Base-by-base conservation (phyloP, 108 stramenopile species). In the Epithemia pelagica region DNA sequence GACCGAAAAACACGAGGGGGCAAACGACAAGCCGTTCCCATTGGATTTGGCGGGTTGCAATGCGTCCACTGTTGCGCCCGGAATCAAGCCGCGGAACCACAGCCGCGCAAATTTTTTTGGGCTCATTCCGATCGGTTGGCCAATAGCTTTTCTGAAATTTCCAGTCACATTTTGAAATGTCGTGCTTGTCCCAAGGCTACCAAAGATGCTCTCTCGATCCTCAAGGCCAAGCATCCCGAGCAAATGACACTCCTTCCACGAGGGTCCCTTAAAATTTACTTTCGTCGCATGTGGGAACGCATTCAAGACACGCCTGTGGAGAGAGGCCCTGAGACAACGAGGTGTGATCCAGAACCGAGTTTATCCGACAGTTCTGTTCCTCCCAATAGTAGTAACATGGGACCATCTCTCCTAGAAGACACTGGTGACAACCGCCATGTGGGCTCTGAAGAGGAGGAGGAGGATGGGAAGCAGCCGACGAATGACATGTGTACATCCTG, bases 131-230 rank as follows among this genome's bases (percentile, higher is more conserved):
- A 94, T 71, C 77, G 89, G 28, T 66, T 94, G 54, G 85, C 92
- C 1, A 94, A 94, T 63, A 90, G 89, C 65, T 94, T 94, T 74
- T 88, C 92, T 0, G 92, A 94, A 67, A 94, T 94, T 68, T 88
- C 92, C 28, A 81, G 79, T 25, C 92, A 94, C 64, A 72, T 94
- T 26, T 63, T 94, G 26, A 89, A 90, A 68, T 94, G 92, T 61
- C 78, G 81, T 28, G 73, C 68, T 19, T 89, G 86, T 71, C 87
- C 92, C 0, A 72, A 69, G 29, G 74, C 79, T 54, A 78, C 78
- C 8, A 88, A 84, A 62, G 78, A 84, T 66, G 88, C 92, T 51
- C 66, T 94, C 57, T 32, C 77, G 31, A 69, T 76, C 28, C 76
- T 94, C 56, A 94, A 94, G 66, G 65, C 66, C 1, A 69, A 76